phyloP scores from a whole-genome alignment of 768 basidiomycete genomes.

The Boletus rubroflammeus region DNA sequence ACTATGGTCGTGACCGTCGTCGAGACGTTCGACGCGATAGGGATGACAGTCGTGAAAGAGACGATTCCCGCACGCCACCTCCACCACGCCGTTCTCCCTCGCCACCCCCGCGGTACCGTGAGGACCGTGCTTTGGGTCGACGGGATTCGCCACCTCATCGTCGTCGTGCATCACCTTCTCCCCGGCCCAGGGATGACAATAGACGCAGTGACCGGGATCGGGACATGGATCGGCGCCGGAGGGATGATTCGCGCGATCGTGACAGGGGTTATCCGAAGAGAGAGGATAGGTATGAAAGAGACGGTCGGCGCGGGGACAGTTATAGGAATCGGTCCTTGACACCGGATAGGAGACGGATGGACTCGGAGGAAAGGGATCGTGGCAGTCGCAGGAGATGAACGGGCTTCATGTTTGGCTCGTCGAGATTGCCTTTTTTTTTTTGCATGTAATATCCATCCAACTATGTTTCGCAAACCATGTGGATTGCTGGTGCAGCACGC shows the following conservation, averaged over 20 bases:
- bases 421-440: neutral
- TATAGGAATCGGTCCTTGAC: constrained; percentile 24
- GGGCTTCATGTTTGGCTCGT: neutral
- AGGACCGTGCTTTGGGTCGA: constrained; percentile 20
- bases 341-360: constrained; percentile 21
- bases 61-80: constrained; percentile 34
- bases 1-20: constrained; percentile 20
- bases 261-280: constrained; percentile 16
- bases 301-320: constrained; percentile 20
- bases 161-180: constrained; percentile 22
- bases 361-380: constrained; percentile 24
- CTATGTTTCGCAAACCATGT: neutral
- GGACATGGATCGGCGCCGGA: constrained; percentile 26
- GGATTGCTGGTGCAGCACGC: neutral
- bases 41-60: constrained; percentile 24
- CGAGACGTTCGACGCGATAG: constrained; percentile 14
- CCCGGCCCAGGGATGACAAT: constrained; percentile 17
- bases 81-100: constrained; percentile 30
- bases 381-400: constrained; percentile 20
- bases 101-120: constrained; percentile 26
- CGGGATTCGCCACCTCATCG: constrained; percentile 26
- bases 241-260: constrained; percentile 25
- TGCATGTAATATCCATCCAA: neutral
- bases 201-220: constrained; percentile 9
- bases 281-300: constrained; percentile 23